Conservation (phyloP, 352 stramenopile species). For the Phytopythium aichiense region DNA sequence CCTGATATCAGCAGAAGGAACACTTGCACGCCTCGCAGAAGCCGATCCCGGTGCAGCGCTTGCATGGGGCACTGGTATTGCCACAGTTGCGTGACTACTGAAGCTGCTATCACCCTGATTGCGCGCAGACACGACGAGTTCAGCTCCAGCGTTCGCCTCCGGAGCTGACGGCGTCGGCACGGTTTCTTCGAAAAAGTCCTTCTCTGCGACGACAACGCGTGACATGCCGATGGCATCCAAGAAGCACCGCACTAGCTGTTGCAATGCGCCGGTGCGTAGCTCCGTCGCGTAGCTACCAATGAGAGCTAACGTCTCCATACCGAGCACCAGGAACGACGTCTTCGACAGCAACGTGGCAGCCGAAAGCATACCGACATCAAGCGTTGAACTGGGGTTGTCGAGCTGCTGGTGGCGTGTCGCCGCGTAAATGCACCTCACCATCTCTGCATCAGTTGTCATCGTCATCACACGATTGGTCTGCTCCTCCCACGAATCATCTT, state of each 20-base stretch:
- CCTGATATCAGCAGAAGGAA: slow-evolving; percentile 2
- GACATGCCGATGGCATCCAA: slow-evolving; percentile 40
- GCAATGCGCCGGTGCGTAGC: slow-evolving; percentile 30
- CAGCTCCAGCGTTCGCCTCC: background rate
- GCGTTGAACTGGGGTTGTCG: background rate
- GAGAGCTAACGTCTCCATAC: slow-evolving; percentile 63
- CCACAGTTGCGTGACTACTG: background rate
- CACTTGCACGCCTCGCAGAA: background rate
- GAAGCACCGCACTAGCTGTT: slow-evolving; percentile 64
- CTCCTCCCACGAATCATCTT: slow-evolving; percentile 6
- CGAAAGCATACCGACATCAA: slow-evolving; percentile 15
- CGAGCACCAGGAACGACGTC: slow-evolving; percentile 68
- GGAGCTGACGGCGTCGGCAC: background rate
- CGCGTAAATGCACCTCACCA: slow-evolving; percentile 13
- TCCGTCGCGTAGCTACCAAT: slow-evolving; percentile 60
- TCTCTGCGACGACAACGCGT: slow-evolving; percentile 50
- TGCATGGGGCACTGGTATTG: background rate
- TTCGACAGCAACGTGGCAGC: slow-evolving; percentile 47
- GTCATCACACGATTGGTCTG: slow-evolving; percentile 5
- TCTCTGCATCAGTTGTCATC: slow-evolving; percentile 17
- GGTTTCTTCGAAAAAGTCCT: slow-evolving; percentile 31
- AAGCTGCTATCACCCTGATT: background rate
- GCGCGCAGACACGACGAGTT: background rate
- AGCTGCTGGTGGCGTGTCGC: slow-evolving; percentile 6
- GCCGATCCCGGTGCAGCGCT: background rate